Conservation (phyloP, 129 eudicot genomes). For the Chrysanthemum seticuspe region DNA sequence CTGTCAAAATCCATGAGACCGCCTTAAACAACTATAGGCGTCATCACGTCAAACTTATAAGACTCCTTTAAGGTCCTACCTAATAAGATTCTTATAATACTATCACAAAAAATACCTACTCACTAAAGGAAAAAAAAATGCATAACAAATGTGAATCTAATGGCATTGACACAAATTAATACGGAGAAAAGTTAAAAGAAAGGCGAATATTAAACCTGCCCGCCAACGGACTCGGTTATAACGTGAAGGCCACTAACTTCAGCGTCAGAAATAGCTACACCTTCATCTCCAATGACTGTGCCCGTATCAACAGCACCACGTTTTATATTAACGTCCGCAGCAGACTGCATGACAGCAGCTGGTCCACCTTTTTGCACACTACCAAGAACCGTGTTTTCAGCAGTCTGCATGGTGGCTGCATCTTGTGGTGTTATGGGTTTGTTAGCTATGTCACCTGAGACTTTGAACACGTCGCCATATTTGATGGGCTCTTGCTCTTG, state of each 20-base stretch:
- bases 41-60: no score
- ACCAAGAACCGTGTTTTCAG: constrained; percentile 55
- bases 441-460: constrained; percentile 46
- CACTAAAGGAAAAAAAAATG: no score
- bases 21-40: no score
- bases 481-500: constrained; percentile 33
- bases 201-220: constrained; percentile 30
- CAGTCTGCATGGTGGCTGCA: constrained; percentile 66
- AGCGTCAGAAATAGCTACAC: constrained; percentile 38
- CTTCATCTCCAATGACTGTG: constrained; percentile 27
- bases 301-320: constrained; percentile 47
- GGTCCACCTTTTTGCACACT: constrained; percentile 54
- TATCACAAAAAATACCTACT: no score
- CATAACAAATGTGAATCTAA: no score
- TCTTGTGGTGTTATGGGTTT: constrained; percentile 62
- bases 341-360: constrained; percentile 64
- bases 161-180: no score
- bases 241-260: constrained; percentile 36
- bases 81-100: no score
- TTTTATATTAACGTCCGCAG: constrained; percentile 47
- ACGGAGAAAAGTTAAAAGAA: no score
- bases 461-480: constrained; percentile 64
- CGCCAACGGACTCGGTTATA: constrained; percentile 47
- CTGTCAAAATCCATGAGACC: no score
- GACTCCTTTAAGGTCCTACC: no score